These are phyloP conservation scores for Fistulifera pelliculosa DNA, from an alignment of 108 stramenopile species.

Conservation along the genomic window DNA sequence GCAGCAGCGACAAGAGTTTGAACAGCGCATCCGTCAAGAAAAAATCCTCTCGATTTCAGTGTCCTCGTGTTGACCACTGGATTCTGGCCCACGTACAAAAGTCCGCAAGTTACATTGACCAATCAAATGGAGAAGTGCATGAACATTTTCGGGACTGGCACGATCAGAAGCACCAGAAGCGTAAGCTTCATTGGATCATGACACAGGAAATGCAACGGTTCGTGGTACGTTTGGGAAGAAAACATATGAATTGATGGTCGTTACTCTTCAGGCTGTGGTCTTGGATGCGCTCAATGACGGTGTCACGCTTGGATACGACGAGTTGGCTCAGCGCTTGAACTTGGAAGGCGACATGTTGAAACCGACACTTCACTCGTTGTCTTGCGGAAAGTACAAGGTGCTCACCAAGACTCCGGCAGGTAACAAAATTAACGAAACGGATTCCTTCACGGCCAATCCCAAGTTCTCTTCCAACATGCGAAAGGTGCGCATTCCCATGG, in stretches of 20 bases:
- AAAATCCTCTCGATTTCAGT: constrained; percentile 71
- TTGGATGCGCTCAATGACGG: constrained; percentile 80
- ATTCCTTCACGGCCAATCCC: constrained; percentile 84
- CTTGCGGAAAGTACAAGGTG: constrained; percentile 97
- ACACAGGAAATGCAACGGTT: constrained; percentile 89
- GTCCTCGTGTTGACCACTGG: constrained; percentile 97
- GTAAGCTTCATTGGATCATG: constrained; percentile 86
- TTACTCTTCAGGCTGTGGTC: constrained; percentile 93
- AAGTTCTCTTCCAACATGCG: constrained; percentile 88
- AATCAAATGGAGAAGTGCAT: constrained; percentile 87
- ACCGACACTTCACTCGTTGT: constrained; percentile 94
- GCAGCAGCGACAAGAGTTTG: constrained; percentile 89
- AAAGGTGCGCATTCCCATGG: constrained; percentile 97
- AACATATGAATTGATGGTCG: constrained; percentile 92
- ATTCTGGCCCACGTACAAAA: constrained; percentile 96
- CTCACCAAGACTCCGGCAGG: constrained; percentile 76
- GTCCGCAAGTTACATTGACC: constrained; percentile 85
- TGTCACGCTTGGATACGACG: constrained; percentile 51
- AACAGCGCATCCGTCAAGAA: constrained; percentile 55
- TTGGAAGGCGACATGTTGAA: constrained; percentile 86
- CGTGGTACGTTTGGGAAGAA: constrained; percentile 88
- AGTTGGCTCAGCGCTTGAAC: constrained; percentile 66
- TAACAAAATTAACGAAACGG: constrained; percentile 83
- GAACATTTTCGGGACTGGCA: constrained; percentile 91
- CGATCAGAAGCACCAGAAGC: constrained; percentile 77